Base-by-base conservation (phyloP, 768 basidiomycete species). In the Podaxis rugospora region DNA sequence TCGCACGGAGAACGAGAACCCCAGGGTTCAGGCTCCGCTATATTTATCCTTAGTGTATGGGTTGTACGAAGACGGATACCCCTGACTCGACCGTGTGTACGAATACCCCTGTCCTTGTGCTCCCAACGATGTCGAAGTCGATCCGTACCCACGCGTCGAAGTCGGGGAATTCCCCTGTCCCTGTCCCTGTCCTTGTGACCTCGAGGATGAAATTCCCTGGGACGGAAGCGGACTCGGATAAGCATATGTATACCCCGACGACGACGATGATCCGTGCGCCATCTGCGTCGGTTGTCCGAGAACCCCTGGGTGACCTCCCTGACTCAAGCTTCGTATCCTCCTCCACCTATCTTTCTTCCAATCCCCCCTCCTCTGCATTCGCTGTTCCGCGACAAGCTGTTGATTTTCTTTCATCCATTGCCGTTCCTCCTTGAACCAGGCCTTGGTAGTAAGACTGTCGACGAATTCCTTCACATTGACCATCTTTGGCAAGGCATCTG, bases 391-490 rank as follows among this genome's bases (percentile, higher is more conserved):
- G 2, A 59, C 57, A 14, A 40, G 25, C 16, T 37, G 11, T 4
- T n/a, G 47, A 18, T 59, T 59, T 4, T 59, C 58, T 44, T 50
- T 63, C 49, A 59, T 55, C 61, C 63, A 62, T 49, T 63, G 62
- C 44, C 57, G 63, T 49, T 66, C 65, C 54, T 66, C 65, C 51
- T 57, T 63, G 47, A 66, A 66, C 35, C 61, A 66, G 4, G 59
- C 18, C 47, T 56, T 35, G 18, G 57, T 62, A n/a, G 40, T 46
- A 16, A 56, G n/a, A 37, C 60, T 62, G 49, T 66, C 65, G 25
- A 66, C 65, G 44, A 63, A 66, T 28, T 66, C 65, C 27, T 60
- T 66, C 9, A 66, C 52, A 37, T 63, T 62, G 21, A 61, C 36
- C 50, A 66, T 66, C 51, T 63, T 63, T 16, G 65, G 65, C 13